Percentiles rank a stretch among this genome's conserved stretches.
Conservation (phyloP, 805 yeast species). For the Candida alai region DNA sequence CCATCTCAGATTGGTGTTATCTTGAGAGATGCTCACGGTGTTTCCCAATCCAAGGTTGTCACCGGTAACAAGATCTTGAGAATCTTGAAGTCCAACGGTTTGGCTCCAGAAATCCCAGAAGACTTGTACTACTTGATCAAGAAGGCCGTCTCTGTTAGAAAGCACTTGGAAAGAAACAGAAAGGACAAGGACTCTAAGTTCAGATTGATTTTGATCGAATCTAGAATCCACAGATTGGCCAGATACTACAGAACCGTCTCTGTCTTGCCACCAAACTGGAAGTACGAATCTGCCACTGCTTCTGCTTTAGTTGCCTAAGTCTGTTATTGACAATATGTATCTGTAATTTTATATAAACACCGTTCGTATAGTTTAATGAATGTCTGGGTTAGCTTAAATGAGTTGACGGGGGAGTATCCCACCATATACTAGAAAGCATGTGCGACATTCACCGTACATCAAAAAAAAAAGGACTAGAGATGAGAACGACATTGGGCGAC, state of each 20-base stretch:
- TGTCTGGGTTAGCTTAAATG: too few relatives aligned
- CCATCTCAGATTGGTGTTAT: conserved; percentile 99
- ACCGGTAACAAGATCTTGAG: conserved; percentile 99
- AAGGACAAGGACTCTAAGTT: conserved; percentile 99
- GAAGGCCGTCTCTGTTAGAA: conserved; percentile 99
- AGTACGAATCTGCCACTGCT: conserved; percentile 99
- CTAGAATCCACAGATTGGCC: conserved; percentile 99
- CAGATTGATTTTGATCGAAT: conserved; percentile 99
- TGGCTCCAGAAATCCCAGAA: conserved; percentile 99
- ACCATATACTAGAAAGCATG: too few relatives aligned
- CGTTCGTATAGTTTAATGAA: too few relatives aligned
- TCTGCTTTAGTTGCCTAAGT: conserved; percentile 97
- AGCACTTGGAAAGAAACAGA: conserved; percentile 99
- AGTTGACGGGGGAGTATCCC: too few relatives aligned
- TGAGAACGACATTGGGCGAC: too few relatives aligned
- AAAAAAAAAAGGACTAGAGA: too few relatives aligned
- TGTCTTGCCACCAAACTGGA: conserved; percentile 99
- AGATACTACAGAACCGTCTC: conserved; percentile 99
- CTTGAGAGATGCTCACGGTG: conserved; percentile 99
- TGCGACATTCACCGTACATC: too few relatives aligned
- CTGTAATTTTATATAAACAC: too few relatives aligned
- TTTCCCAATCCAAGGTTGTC: conserved; percentile 93
- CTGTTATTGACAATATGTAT: conserved; percentile 10
- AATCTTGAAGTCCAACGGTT: conserved; percentile 98
- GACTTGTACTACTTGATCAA: conserved; percentile 98